Conservation (phyloP, 768 basidiomycete species). For the Solioccasus polychromus region DNA sequence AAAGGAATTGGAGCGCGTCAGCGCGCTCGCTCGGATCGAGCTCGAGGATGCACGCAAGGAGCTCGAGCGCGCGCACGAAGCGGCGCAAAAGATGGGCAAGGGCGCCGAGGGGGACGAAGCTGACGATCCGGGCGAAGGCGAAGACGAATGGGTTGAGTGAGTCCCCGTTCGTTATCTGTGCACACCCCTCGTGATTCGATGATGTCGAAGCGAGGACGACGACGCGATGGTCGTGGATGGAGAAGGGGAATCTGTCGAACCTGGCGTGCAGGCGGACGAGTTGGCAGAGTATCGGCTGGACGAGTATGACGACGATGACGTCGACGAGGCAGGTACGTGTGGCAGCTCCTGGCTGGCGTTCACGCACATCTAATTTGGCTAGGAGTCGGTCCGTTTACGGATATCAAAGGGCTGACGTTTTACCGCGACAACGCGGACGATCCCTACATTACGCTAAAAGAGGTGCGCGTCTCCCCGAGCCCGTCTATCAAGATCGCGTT, state of each 20-base stretch:
- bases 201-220: constrained; percentile 31
- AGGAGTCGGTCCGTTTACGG: constrained; percentile 82
- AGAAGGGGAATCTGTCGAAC: constrained; percentile 12
- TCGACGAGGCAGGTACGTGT: constrained; percentile 32
- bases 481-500: background rate
- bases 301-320: constrained; percentile 88
- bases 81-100: constrained; percentile 66
- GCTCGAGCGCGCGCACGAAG: constrained; percentile 76
- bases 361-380: background rate
- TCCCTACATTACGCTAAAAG: constrained; percentile 95
- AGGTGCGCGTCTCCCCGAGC: too few relatives aligned
- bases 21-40: constrained; percentile 80
- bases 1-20: constrained; percentile 85
- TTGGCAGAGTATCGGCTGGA: constrained; percentile 88
- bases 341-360: background rate
- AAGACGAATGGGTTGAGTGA: constrained; percentile 85
- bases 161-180: constrained; percentile 33
- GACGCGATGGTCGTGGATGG: constrained; percentile 65
- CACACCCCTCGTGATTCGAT: constrained; percentile 4
- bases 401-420: constrained; percentile 91
- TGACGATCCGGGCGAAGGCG: constrained; percentile 49
- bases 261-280: constrained; percentile 52
- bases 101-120: constrained; percentile 65
- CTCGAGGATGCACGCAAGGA: constrained; percentile 88
- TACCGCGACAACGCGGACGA: constrained; percentile 92